Evolutionary conservation across 106 monocot species (phyloP).

Genomic region (Dactylorhiza incarnata): DNA sequence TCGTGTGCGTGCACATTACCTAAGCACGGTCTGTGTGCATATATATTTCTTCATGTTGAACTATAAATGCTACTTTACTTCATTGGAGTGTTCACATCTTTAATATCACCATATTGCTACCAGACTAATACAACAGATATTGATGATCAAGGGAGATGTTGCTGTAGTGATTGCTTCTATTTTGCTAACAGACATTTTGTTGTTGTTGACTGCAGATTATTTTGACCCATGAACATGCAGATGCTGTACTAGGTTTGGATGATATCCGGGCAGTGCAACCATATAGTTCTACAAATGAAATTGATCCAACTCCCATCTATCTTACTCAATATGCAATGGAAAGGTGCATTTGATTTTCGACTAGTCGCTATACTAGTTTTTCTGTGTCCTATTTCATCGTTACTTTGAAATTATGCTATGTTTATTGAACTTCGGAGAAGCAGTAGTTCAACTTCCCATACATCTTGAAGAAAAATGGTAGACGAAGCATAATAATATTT

Average conservation of each 20-base stretch:
- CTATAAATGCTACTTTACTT: not conserved
- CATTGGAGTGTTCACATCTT: not conserved
- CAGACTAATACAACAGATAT: not conserved
- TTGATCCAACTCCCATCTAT: conserved; percentile 75
- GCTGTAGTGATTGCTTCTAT: not conserved
- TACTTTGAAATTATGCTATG: not conserved
- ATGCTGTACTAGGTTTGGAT: conserved; percentile 95
- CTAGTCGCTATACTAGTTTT: not conserved
- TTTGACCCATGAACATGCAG: conserved; percentile 97
- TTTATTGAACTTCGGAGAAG: not conserved
- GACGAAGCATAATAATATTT: too few relatives aligned
- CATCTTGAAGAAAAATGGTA: not conserved
- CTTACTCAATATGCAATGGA: conserved; percentile 82
- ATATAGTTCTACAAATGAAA: conserved; percentile 71
- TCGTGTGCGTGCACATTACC: not conserved
- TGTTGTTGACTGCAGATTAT: conserved; percentile 59
- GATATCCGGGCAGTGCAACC: conserved; percentile 78
- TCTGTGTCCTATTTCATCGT: not conserved
- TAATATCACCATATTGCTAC: not conserved
- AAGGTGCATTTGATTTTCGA: conserved; percentile 37
- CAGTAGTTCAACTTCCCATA: not conserved
- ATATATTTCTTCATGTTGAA: not conserved
- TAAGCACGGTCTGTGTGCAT: not conserved
- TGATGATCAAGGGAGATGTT: not conserved
- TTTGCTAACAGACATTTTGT: conserved; percentile 1